These are phyloP conservation scores for Discostella stelligeroides DNA, from an alignment of 108 stramenopile species.

Conservation along the genomic window DNA sequence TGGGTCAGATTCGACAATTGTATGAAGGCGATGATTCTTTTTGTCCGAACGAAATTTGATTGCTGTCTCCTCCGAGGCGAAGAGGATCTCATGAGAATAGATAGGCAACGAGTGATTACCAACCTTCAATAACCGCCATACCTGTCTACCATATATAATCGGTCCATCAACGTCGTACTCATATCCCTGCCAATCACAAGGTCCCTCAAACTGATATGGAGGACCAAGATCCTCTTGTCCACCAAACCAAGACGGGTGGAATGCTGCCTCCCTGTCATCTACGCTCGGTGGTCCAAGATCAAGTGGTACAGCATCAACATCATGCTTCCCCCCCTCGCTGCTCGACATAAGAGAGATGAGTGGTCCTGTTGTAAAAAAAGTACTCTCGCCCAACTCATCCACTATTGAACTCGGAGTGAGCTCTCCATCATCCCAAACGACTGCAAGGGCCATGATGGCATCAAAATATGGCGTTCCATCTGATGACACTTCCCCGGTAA, in stretches of 20 bases:
- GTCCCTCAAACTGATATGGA: constrained; percentile 3
- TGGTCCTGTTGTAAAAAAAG: constrained; percentile 17
- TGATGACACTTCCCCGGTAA: not conserved
- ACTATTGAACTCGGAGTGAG: not conserved
- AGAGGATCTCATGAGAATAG: constrained; percentile 26
- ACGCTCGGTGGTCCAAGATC: constrained; percentile 9
- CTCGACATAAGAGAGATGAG: constrained; percentile 5
- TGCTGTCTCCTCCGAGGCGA: constrained; percentile 18
- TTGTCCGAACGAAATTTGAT: not conserved
- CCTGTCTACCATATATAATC: constrained; percentile 15
- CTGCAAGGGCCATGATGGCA: constrained; percentile 15
- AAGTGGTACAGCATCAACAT: constrained; percentile 1
- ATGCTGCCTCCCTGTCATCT: constrained; percentile 11
- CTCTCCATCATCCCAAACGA: constrained; percentile 9
- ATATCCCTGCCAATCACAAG: not conserved
- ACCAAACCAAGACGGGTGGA: constrained; percentile 15
- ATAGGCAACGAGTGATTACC: constrained; percentile 22
- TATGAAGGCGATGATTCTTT: constrained; percentile 2
- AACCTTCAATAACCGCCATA: not conserved
- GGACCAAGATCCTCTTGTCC: constrained; percentile 14
- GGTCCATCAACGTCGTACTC: not conserved
- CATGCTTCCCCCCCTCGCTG: too few relatives aligned
- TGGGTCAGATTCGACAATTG: not conserved
- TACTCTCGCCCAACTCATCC: not conserved
- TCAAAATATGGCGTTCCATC: constrained; percentile 8